Evolutionary conservation across 305 asterid genomes (phyloP).

Genomic region (Andrographis paniculata): DNA sequence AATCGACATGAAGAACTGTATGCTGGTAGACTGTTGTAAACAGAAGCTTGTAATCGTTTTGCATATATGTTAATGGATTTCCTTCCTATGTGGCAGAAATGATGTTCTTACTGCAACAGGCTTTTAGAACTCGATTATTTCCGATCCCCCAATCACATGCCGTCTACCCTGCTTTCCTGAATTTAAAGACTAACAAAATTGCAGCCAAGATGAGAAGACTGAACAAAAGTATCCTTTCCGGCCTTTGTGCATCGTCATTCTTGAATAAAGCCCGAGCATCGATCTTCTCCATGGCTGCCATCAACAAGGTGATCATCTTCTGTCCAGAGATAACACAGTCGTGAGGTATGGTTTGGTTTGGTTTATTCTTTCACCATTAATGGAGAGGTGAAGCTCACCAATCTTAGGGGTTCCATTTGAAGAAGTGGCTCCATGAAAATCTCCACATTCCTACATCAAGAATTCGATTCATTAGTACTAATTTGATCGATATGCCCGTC

Average conservation of each 20-base stretch:
- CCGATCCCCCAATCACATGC: background rate
- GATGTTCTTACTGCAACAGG: background rate
- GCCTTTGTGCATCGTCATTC: conserved; percentile 14
- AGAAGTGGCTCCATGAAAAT: conserved; percentile 63
- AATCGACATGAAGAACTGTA: conserved; percentile 9
- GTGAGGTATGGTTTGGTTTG: too few relatives aligned
- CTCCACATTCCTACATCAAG: conserved; percentile 48
- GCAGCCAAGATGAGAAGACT: conserved; percentile 23
- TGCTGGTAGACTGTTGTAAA: background rate
- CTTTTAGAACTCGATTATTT: background rate
- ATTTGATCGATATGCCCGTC: too few relatives aligned
- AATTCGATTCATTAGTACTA: background rate
- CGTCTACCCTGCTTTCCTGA: background rate
- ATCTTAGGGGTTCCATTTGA: conserved; percentile 40
- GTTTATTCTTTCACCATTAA: background rate
- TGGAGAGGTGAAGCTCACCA: conserved; percentile 29
- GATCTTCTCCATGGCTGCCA: conserved; percentile 33
- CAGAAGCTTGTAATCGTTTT: too few relatives aligned
- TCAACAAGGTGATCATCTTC: conserved; percentile 29
- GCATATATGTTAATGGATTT: too few relatives aligned
- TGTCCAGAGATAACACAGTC: conserved; percentile 20
- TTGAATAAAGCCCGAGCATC: conserved; percentile 19
- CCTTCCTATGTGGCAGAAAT: background rate
- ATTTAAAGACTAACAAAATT: conserved; percentile 17
- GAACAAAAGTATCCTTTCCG: conserved; percentile 15